Percentiles rank a stretch among this genome's conserved stretches.
phyloP scores from a whole-genome alignment of 768 basidiomycete species.

The Lactarius indigo region DNA sequence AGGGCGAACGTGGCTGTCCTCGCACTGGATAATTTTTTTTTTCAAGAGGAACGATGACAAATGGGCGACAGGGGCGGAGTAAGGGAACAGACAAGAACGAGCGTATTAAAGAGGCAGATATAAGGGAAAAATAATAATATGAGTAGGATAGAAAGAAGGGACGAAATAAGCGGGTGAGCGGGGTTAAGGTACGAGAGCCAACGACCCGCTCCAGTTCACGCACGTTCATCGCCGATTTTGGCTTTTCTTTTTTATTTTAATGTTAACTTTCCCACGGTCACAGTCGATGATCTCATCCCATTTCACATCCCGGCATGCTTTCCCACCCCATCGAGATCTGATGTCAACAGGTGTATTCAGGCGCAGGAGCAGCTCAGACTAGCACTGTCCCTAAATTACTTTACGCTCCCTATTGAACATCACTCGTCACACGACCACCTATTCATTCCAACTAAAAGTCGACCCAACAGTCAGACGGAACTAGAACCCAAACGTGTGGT shows the following conservation, averaged over 20 bases:
- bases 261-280: neutral
- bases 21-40: neutral
- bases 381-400: conserved; percentile 8
- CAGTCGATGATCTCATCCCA: neutral
- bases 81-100: neutral
- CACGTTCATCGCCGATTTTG: conserved; percentile 37
- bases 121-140: neutral
- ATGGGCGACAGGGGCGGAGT: neutral
- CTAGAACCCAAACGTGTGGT: conserved; percentile 14
- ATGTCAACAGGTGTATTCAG: neutral
- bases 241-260: neutral
- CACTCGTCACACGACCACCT: conserved; percentile 29
- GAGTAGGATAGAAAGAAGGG: conserved; percentile 1
- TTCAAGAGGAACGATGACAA: conserved; percentile 1
- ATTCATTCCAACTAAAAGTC: conserved; percentile 71
- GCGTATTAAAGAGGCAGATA: neutral
- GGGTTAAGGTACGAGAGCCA: conserved; percentile 27
- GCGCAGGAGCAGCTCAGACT: conserved; percentile 1
- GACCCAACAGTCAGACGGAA: conserved; percentile 21
- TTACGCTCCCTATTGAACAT: neutral
- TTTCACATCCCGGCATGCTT: neutral
- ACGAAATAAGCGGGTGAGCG: neutral
- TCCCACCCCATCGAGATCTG: conserved; percentile 14
- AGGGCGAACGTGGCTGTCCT: neutral
- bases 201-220: conserved; percentile 31